A percentile compares a stretch with the other conserved stretches of the same genome.
phyloP scores from a whole-genome alignment of 306 rosid genomes.

The Lathyrus sativus region DNA sequence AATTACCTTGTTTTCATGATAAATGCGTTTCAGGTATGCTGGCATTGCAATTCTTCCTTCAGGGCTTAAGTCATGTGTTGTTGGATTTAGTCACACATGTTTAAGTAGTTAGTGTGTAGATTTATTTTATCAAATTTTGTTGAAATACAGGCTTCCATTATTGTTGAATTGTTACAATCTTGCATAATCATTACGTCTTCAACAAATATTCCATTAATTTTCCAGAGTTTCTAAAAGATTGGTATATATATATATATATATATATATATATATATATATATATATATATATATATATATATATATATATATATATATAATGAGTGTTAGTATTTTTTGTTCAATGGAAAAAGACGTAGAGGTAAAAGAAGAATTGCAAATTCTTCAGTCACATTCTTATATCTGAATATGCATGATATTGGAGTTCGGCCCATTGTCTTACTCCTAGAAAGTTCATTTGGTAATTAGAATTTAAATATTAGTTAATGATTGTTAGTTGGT shows the following conservation, averaged over 20 bases:
- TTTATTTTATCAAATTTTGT: constrained; percentile 20
- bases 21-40: constrained; percentile 87
- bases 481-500: constrained; percentile 25
- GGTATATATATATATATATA: no score
- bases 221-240: no score
- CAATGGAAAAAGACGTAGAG: constrained; percentile 11
- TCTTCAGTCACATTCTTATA: constrained; percentile 8
- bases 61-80: not conserved
- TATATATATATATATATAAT: no score
- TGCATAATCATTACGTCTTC: constrained; percentile 5
- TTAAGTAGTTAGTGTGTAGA: not conserved
- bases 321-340: constrained; percentile 15
- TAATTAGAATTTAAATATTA: constrained; percentile 12
- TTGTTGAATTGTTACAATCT: not conserved
- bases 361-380: constrained; percentile 2
- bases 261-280: no score
- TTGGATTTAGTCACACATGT: constrained; percentile 10
- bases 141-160: not conserved
- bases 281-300: no score
- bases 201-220: constrained; percentile 12
- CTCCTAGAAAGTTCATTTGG: not conserved
- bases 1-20: constrained; percentile 95
- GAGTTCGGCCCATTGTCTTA: not conserved
- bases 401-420: constrained; percentile 1
- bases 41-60: constrained; percentile 23